phyloP scores from a whole-genome alignment of 176 grass and related monocot species.

The Oryza meridionalis region DNA sequence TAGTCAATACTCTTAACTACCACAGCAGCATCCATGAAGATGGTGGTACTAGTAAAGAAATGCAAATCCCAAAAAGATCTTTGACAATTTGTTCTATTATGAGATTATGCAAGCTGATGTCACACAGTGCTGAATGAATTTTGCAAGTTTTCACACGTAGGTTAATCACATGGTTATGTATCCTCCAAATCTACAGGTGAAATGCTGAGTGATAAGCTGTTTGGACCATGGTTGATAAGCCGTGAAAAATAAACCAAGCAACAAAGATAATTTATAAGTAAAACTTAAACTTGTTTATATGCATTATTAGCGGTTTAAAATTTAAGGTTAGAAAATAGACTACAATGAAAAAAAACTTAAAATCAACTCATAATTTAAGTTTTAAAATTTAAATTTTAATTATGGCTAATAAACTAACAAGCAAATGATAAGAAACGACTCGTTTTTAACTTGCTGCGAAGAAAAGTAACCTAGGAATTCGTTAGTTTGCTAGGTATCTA shows the following conservation, averaged over 20 bases:
- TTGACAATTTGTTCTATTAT: background rate
- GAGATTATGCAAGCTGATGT: background rate
- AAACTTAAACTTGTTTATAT: no score
- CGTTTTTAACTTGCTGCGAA: background rate
- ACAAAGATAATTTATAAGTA: no score
- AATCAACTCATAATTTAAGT: no score
- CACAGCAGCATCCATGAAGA: background rate
- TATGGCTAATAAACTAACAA: no score
- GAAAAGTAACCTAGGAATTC: background rate
- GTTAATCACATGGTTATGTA: background rate
- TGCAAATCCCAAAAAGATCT: background rate
- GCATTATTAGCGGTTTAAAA: no score
- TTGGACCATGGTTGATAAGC: no score
- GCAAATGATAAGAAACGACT: no score
- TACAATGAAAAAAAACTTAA: no score
- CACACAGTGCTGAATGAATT: background rate
- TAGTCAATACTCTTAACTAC: slow-evolving; percentile 12
- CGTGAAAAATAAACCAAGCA: no score
- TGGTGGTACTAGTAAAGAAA: slow-evolving; percentile 4
- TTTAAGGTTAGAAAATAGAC: fast-evolving
- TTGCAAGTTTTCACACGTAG: background rate
- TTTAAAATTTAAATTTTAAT: no score
- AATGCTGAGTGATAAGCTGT: background rate
- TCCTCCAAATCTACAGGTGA: background rate
- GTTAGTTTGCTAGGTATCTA: background rate